These are phyloP conservation scores for Phytophthora aleatoria DNA, from an alignment of 352 stramenopile species.

Conservation along the genomic window DNA sequence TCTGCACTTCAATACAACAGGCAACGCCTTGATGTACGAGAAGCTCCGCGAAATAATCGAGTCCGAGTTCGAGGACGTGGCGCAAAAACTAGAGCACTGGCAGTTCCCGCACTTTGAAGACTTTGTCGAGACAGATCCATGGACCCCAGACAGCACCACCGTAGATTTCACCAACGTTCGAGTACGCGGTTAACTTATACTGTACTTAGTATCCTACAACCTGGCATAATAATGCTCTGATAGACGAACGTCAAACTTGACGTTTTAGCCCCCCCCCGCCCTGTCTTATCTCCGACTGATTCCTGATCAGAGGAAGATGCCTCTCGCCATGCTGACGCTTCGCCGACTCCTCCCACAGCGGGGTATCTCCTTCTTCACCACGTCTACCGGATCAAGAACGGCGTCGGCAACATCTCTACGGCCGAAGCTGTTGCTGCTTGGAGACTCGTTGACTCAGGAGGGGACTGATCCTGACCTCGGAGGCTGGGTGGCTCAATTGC, in stretches of 20 bases:
- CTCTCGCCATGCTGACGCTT: slow-evolving; percentile 8
- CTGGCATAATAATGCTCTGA: background rate
- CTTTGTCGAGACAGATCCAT: slow-evolving; percentile 36
- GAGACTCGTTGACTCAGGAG: slow-evolving; percentile 54
- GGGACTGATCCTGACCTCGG: slow-evolving; percentile 35
- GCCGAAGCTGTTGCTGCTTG: slow-evolving; percentile 33
- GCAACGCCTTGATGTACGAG: slow-evolving; percentile 40
- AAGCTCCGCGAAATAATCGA: slow-evolving; percentile 27
- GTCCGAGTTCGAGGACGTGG: slow-evolving; percentile 15
- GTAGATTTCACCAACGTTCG: slow-evolving; percentile 16
- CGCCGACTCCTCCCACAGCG: slow-evolving; percentile 1
- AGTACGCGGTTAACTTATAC: slow-evolving; percentile 7
- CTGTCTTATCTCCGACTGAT: background rate
- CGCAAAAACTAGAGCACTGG: slow-evolving; percentile 23
- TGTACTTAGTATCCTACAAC: too few relatives aligned
- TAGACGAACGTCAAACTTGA: background rate
- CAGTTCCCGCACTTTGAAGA: slow-evolving; percentile 42
- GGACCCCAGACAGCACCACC: slow-evolving; percentile 12
- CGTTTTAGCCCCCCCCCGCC: too few relatives aligned
- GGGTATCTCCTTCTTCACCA: background rate
- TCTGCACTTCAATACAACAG: slow-evolving; percentile 48
- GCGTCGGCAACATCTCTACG: slow-evolving; percentile 8
- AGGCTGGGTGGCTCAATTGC: slow-evolving; percentile 49
- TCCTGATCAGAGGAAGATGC: background rate
- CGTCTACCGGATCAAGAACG: slow-evolving; percentile 2